phyloP scores from a whole-genome alignment of 2,329 filamentous ascomycete genomes.

The Pseudogymnoascus sp. region DNA sequence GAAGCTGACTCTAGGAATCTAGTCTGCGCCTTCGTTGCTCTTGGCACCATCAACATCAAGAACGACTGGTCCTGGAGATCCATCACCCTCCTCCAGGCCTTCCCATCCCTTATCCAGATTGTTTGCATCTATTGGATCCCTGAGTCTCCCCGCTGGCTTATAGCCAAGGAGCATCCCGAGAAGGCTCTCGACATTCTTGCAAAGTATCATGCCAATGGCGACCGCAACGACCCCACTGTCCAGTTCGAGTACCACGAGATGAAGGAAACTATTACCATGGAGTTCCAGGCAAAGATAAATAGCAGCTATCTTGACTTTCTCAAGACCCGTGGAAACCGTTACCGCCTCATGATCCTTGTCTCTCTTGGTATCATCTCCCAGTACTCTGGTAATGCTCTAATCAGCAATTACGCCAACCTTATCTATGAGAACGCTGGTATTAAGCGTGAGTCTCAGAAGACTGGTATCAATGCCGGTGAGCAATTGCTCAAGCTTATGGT shows the following conservation, averaged over 20 bases:
- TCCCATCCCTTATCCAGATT: conserved; percentile 54
- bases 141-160: conserved; percentile 51
- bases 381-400: conserved; percentile 58
- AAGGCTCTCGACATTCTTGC: conserved; percentile 42
- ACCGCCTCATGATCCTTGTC: conserved; percentile 51
- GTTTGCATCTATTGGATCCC: conserved; percentile 52
- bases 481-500: conserved; percentile 40
- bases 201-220: conserved; percentile 45
- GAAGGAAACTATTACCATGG: conserved; percentile 18
- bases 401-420: conserved; percentile 57
- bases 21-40: conserved; percentile 52
- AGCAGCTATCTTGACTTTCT: conserved; percentile 45
- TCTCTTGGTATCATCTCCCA: conserved; percentile 59
- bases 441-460: conserved; percentile 24
- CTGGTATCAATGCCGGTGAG: conserved; percentile 27
- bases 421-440: conserved; percentile 56
- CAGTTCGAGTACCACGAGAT: conserved; percentile 30
- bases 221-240: conserved; percentile 37
- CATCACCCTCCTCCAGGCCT: conserved; percentile 53
- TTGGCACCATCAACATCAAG: conserved; percentile 49
- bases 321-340: conserved; percentile 52
- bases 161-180: conserved; percentile 41
- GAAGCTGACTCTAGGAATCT: conserved; percentile 29
- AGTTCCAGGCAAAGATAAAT: conserved; percentile 33
- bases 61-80: conserved; percentile 60